These are phyloP conservation scores for Ceratobasidium papillatum DNA, from an alignment of 1,284 basidiomycete genomes.

Conservation along the genomic window DNA sequence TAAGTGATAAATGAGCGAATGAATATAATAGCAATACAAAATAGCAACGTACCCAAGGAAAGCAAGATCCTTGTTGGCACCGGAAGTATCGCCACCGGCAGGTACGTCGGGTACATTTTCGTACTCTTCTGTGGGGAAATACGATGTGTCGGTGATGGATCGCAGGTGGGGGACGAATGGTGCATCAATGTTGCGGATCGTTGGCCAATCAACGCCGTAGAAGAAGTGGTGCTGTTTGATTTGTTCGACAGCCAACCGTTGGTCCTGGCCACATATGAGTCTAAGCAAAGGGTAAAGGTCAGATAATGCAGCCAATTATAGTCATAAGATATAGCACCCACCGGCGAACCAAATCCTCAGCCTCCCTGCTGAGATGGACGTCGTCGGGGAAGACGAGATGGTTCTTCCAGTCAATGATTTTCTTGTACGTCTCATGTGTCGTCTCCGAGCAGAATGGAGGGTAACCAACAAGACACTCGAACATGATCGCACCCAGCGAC, in stretches of 20 bases:
- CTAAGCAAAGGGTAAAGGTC: conserved; percentile 11
- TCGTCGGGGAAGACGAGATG: conserved; percentile 96
- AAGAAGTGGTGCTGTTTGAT: conserved; percentile 97
- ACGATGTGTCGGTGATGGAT: conserved; percentile 93
- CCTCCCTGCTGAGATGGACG: conserved; percentile 91
- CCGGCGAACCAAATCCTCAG: conserved; percentile 90
- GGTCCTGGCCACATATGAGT: conserved; percentile 86
- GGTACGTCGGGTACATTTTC: conserved; percentile 81
- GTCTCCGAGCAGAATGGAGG: conserved; percentile 98
- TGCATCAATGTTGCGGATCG: conserved; percentile 91
- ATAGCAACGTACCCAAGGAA: conserved; percentile 78
- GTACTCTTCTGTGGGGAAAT: conserved; percentile 97
- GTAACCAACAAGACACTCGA: conserved; percentile 97
- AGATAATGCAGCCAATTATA: background rate
- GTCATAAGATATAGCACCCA: conserved; percentile 54
- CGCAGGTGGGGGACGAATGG: conserved; percentile 95
- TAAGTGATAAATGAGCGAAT: conserved; percentile 48
- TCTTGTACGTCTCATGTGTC: conserved; percentile 97
- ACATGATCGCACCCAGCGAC: conserved; percentile 98
- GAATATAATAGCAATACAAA: background rate
- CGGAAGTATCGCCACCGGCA: conserved; percentile 67
- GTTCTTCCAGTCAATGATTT: conserved; percentile 95
- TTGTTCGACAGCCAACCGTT: conserved; percentile 83
- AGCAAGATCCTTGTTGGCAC: conserved; percentile 86
- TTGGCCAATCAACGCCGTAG: conserved; percentile 94